A percentile compares a stretch with the other conserved stretches of the same genome.
Conservation (phyloP, 1,284 basidiomycete species). For the Cryptococcus jaspeensis region DNA sequence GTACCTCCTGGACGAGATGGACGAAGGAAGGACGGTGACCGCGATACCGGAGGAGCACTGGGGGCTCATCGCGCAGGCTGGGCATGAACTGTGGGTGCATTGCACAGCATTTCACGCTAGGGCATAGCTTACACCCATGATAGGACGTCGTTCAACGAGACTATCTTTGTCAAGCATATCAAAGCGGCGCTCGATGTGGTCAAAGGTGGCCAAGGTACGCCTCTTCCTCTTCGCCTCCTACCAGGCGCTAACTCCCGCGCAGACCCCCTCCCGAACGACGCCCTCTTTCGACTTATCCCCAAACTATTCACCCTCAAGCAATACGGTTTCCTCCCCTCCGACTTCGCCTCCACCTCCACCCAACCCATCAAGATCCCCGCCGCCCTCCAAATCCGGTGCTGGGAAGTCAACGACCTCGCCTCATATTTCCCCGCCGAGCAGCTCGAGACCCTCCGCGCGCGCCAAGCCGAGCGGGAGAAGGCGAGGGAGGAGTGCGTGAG, state of each 20-base stretch:
- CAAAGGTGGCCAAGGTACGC: conserved; percentile 22
- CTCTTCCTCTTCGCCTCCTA: not conserved
- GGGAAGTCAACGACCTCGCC: conserved; percentile 39
- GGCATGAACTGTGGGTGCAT: conserved; percentile 40
- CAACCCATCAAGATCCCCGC: conserved; percentile 27
- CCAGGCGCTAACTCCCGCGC: not conserved
- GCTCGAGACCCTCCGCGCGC: conserved; percentile 12
- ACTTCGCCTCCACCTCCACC: conserved; percentile 27
- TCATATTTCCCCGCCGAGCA: conserved; percentile 32
- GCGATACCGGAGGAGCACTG: conserved; percentile 35
- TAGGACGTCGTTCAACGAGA: conserved; percentile 30
- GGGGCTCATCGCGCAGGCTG: conserved; percentile 35
- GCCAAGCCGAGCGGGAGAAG: conserved; percentile 24
- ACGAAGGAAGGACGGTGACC: conserved; percentile 20
- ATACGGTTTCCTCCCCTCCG: conserved; percentile 37
- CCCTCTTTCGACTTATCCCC: conserved; percentile 25
- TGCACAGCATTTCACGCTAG: not conserved
- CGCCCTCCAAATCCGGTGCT: conserved; percentile 38
- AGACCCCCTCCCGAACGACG: conserved; percentile 25
- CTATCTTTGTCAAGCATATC: conserved; percentile 34
- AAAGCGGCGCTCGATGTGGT: conserved; percentile 19
- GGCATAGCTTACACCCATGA: not conserved
- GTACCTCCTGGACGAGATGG: conserved; percentile 32
- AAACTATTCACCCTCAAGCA: conserved; percentile 35
- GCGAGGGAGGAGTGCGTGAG: conserved; percentile 32